These are phyloP conservation scores for Wickerhamomyces sp. DNA, from an alignment of 1,139 yeast species.

Conservation along the genomic window DNA sequence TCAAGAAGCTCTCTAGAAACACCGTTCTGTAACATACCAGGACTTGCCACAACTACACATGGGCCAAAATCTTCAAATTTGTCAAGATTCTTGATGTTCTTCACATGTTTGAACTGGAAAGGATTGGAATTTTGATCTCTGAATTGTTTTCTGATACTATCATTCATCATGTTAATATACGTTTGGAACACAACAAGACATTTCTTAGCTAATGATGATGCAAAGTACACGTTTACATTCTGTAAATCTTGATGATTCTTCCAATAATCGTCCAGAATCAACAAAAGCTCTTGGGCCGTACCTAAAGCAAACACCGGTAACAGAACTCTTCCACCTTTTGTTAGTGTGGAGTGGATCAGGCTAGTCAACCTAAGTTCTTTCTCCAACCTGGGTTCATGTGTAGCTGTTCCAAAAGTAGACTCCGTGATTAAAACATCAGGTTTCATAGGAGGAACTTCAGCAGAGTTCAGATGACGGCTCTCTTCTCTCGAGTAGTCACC, in stretches of 20 bases:
- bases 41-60: slow-evolving; percentile 92
- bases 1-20: slow-evolving; percentile 87
- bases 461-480: slow-evolving; percentile 90
- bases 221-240: slow-evolving; percentile 77
- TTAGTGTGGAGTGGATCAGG: slow-evolving; percentile 75
- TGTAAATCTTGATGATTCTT: slow-evolving; percentile 77
- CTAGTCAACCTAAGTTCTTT: slow-evolving; percentile 79
- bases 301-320: slow-evolving; percentile 96
- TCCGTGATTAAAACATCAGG: slow-evolving; percentile 93
- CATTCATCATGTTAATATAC: slow-evolving; percentile 96
- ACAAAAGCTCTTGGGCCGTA: slow-evolving; percentile 86
- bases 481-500: slow-evolving; percentile 97
- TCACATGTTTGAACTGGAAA: slow-evolving; percentile 81
- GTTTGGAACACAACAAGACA: slow-evolving; percentile 98
- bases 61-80: slow-evolving; percentile 92
- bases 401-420: slow-evolving; percentile 96
- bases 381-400: slow-evolving; percentile 85
- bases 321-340: slow-evolving; percentile 87
- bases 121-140: slow-evolving; percentile 79
- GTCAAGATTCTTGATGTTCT: slow-evolving; percentile 74
- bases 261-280: slow-evolving; percentile 95
- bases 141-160: slow-evolving; percentile 72
- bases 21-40: slow-evolving; percentile 98
- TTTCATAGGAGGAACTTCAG: slow-evolving; percentile 85
- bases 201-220: slow-evolving; percentile 88